Base-by-base conservation (phyloP, 306 rosid species). In the Acacia acuminata region DNA sequence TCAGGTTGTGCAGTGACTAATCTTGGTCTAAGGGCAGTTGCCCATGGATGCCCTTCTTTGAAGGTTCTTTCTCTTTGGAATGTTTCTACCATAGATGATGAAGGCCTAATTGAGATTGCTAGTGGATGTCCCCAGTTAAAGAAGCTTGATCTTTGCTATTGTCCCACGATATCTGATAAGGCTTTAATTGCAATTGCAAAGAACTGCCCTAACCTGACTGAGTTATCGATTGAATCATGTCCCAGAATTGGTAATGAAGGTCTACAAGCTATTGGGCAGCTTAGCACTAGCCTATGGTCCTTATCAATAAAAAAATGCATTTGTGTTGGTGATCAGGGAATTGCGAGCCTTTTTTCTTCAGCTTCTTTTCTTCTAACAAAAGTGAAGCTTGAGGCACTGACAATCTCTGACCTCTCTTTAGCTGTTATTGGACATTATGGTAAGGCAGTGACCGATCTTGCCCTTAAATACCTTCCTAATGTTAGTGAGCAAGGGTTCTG, bases 371-470 rank as follows among this genome's bases (percentile, higher is more conserved):
- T 82, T 84, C 77, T 96, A 80, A 77, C 71, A 48, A 94, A 90
- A 85, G 79, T 94, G 88, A 90, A 90, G 88, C 97, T 96, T 48
- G 95, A 96, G 82, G 85, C 91, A 0, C 84, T 96, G 87, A 82
- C 73, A 76, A 84, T 96, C 83, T 87, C 97, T 20, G 99, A 96
- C 84, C 84, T 90, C 76, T 91, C 98, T 79, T 89, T 96, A 42
- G 99, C 99, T 73, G 97, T 90, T 81, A 90, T 96, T 78, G 99
- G 99, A 47, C 93, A 88, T 83, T 96, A 96, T 73, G 95, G 99
- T 27, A 76, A 81, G 87, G 85, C 92, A 16, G 87, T 94, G 44
- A 92, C 91, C 0, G 90, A 94, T 87, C 94, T 94, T 58, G 88
- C 72, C 70, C 94, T 96, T 14, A 71, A 82, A 71, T 81, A 80